These are phyloP conservation scores for Ilyonectria sp. DNA, from an alignment of 2,329 filamentous ascomycete species.

Conservation along the genomic window DNA sequence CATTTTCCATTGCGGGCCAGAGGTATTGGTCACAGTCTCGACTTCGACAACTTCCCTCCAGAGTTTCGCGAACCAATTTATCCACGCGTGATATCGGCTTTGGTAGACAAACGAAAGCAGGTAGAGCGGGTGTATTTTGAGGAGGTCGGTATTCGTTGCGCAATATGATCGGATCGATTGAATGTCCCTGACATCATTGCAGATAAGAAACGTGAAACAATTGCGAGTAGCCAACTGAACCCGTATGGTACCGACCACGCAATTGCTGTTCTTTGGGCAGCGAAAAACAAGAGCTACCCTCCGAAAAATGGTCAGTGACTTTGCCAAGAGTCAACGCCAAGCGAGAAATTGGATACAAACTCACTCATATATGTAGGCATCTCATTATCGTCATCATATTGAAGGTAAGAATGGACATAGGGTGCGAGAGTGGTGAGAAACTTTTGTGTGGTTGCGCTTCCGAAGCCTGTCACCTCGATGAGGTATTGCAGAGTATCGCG, in stretches of 20 bases:
- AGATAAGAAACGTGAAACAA: slow-evolving; percentile 8
- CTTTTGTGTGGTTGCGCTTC: not conserved
- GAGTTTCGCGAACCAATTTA: slow-evolving; percentile 6
- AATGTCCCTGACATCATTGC: not conserved
- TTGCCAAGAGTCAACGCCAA: not conserved
- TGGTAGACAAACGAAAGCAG: slow-evolving; percentile 25
- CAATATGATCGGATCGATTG: slow-evolving; percentile 4
- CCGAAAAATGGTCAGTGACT: not conserved
- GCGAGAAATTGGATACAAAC: slow-evolving; percentile 2
- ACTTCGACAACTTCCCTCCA: slow-evolving; percentile 20
- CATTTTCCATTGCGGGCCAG: slow-evolving; percentile 9
- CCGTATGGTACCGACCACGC: not conserved
- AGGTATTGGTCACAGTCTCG: slow-evolving; percentile 26
- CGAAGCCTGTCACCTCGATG: slow-evolving; percentile 7
- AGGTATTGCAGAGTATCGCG: slow-evolving; percentile 1
- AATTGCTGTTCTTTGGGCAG: slow-evolving; percentile 1
- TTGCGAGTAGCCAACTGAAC: slow-evolving; percentile 3
- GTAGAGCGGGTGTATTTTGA: slow-evolving; percentile 28
- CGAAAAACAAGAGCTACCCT: slow-evolving; percentile 6
- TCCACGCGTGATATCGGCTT: slow-evolving; percentile 15
- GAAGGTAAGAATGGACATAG: slow-evolving; percentile 5
- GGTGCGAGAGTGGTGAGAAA: slow-evolving; percentile 13
- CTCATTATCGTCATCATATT: slow-evolving; percentile 18
- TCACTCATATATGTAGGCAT: slow-evolving; percentile 21
- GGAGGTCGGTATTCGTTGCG: slow-evolving; percentile 3